A percentile compares a stretch with the other conserved stretches of the same genome.
Evolutionary conservation across 441 rosid species (phyloP).

Genomic region (Geranium incanum): DNA sequence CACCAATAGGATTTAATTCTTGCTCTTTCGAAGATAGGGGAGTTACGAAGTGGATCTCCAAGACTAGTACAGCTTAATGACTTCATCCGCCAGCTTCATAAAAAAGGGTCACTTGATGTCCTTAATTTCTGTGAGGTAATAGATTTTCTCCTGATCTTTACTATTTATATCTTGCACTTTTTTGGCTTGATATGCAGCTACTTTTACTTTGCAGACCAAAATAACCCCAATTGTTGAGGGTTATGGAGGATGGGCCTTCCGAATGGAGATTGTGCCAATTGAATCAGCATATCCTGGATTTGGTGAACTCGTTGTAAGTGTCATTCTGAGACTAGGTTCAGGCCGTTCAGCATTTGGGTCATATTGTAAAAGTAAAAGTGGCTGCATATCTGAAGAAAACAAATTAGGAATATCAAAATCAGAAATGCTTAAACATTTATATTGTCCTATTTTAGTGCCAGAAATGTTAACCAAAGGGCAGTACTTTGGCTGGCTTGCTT

Average conservation of each 20-base stretch:
- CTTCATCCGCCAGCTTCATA: conserved; percentile 70
- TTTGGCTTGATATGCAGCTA: conserved; percentile 8
- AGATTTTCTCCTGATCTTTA: conserved; percentile 1
- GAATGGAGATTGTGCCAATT: conserved; percentile 85
- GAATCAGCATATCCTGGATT: conserved; percentile 98
- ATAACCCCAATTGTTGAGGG: conserved; percentile 97
- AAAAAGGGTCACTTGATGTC: conserved; percentile 70
- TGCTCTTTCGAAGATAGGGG: conserved; percentile 58
- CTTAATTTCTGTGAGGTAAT: conserved; percentile 95
- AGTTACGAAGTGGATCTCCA: conserved; percentile 91
- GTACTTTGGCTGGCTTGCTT: not conserved
- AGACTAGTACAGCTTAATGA: conserved; percentile 76
- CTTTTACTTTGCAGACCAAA: conserved; percentile 59
- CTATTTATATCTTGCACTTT: not conserved
- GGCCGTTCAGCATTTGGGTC: not conserved
- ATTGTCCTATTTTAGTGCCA: not conserved
- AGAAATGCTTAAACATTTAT: not conserved
- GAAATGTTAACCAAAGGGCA: not conserved
- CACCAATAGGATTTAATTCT: conserved; percentile 14
- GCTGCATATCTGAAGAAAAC: not conserved
- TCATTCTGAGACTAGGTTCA: not conserved
- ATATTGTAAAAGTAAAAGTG: too few relatives aligned
- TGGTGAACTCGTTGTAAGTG: conserved; percentile 88
- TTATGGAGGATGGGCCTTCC: conserved; percentile 94
- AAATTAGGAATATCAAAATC: not conserved